A percentile compares a stretch with the other conserved stretches of the same genome.
Conservation (phyloP, 495 filamentous ascomycete species). For the Halenospora varia region DNA sequence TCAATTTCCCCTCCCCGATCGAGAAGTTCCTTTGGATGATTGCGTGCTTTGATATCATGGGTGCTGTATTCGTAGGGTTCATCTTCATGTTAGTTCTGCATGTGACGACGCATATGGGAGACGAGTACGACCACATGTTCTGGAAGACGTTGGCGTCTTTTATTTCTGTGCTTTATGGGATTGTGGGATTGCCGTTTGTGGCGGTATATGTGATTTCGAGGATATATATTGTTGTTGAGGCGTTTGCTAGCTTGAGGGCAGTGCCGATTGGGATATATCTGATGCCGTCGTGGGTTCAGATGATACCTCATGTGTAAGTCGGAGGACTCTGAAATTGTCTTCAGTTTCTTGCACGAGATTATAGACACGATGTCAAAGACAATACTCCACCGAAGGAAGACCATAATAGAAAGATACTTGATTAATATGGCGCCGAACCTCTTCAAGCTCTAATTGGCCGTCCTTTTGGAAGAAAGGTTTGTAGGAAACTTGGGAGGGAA, state of each 20-base stretch:
- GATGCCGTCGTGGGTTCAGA: not conserved
- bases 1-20: conserved; percentile 18
- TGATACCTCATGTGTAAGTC: conserved; percentile 4
- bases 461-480: no score
- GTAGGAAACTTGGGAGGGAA: no score
- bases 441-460: no score
- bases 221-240: conserved; percentile 7
- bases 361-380: no score
- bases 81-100: not conserved
- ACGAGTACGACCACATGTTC: not conserved
- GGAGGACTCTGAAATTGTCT: no score
- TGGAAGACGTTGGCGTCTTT: not conserved
- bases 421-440: no score
- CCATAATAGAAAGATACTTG: no score
- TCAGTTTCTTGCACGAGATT: no score
- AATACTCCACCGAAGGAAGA: no score
- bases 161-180: not conserved
- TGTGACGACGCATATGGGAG: not conserved
- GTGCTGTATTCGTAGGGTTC: not conserved
- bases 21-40: conserved; percentile 23
- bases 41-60: conserved; percentile 23
- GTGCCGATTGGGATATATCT: conserved; percentile 2
- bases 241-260: conserved; percentile 3
- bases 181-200: not conserved
- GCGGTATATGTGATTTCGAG: not conserved